Evolutionary conservation across 2,329 filamentous ascomycete species (phyloP).

Genomic region (Neonectria faginata): DNA sequence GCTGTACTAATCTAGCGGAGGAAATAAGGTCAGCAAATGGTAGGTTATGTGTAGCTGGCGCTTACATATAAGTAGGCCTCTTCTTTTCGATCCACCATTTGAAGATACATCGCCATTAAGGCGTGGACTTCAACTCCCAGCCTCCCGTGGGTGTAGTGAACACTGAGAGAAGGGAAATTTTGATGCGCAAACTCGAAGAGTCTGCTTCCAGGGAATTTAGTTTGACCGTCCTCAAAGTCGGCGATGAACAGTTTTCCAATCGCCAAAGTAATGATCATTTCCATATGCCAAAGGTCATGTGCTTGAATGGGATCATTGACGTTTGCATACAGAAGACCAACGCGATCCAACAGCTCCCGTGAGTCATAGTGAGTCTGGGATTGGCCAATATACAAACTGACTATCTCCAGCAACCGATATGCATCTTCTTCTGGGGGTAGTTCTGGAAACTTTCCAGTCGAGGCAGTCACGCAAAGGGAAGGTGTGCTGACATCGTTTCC

Average conservation of each 20-base stretch:
- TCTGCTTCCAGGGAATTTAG: neutral
- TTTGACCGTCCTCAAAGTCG: neutral
- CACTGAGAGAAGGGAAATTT: constrained; percentile 10
- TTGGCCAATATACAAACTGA: constrained; percentile 10
- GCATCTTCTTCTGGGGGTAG: constrained; percentile 8
- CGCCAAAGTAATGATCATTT: constrained; percentile 7
- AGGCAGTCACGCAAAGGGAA: neutral
- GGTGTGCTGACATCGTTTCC: neutral
- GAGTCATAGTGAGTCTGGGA: constrained; percentile 11
- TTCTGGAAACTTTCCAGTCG: neutral
- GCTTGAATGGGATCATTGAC: neutral
- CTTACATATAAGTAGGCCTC: constrained; percentile 21
- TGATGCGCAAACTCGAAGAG: constrained; percentile 7
- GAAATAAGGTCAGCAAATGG: no score
- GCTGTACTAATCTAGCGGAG: no score
- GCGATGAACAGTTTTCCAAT: constrained; percentile 1
- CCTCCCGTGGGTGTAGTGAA: constrained; percentile 17
- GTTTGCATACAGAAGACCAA: constrained; percentile 9
- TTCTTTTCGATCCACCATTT: constrained; percentile 23
- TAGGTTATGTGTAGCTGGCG: no score
- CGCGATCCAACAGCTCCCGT: constrained; percentile 3
- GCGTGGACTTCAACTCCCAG: constrained; percentile 19
- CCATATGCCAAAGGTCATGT: constrained; percentile 4
- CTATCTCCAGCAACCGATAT: neutral
- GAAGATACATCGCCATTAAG: constrained; percentile 25